Percentiles rank a stretch among this genome's conserved stretches.
Evolutionary conservation across 306 rosid species (phyloP).

Genomic region (Datisca glomerata): DNA sequence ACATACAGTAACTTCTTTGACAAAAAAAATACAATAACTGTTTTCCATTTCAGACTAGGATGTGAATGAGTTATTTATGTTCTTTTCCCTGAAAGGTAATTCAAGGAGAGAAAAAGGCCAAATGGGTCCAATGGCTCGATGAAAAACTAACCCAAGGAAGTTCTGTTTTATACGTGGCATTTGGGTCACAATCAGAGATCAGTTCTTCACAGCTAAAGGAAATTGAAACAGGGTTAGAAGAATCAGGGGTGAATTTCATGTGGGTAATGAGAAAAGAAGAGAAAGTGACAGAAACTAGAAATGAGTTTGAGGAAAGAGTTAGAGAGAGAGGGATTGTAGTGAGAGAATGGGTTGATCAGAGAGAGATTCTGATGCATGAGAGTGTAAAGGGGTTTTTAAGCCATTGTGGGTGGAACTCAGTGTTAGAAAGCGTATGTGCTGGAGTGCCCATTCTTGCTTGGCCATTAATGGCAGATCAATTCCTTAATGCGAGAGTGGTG

Average conservation of each 20-base stretch:
- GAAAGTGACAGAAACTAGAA: neutral
- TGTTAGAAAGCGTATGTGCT: slow-evolving; percentile 28
- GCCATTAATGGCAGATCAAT: slow-evolving; percentile 41
- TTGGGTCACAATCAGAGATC: slow-evolving; percentile 33
- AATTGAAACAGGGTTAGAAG: slow-evolving; percentile 30
- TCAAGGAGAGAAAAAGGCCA: too few species aligned
- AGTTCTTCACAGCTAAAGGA: slow-evolving; percentile 19
- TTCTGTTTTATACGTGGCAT: slow-evolving; percentile 29
- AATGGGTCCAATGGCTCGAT: slow-evolving; percentile 31
- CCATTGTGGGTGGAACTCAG: slow-evolving; percentile 54
- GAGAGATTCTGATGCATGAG: slow-evolving; percentile 26
- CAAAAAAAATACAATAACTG: too few species aligned
- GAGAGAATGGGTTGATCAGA: slow-evolving; percentile 42
- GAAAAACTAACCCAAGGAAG: slow-evolving; percentile 1
- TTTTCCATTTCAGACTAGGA: too few species aligned
- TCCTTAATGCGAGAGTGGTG: slow-evolving; percentile 34
- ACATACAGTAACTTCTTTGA: too few species aligned
- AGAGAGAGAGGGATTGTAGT: slow-evolving; percentile 28
- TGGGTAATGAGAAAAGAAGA: slow-evolving; percentile 23
- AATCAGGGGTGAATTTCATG: slow-evolving; percentile 22
- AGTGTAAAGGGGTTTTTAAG: slow-evolving; percentile 39
- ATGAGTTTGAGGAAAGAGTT: slow-evolving; percentile 28
- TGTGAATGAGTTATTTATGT: too few species aligned
- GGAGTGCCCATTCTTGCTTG: slow-evolving; percentile 41
- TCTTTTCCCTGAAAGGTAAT: too few species aligned